A percentile compares a stretch with the other conserved stretches of the same genome.
phyloP scores from a whole-genome alignment of 2,329 filamentous ascomycete species.

The Fusarium avenaceum region DNA sequence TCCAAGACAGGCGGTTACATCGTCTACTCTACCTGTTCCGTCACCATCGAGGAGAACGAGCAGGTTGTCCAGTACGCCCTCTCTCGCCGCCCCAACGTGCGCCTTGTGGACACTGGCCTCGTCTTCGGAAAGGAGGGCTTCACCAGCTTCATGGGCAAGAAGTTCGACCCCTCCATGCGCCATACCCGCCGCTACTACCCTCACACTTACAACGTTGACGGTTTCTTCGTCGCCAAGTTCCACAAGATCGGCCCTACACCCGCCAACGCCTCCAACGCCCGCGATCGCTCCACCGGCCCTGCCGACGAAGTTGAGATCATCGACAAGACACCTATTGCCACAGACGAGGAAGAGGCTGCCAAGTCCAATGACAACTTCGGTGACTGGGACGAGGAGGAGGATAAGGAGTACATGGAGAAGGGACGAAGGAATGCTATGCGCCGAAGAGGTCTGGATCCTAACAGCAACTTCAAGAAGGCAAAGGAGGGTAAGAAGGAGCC shows the following conservation, averaged over 20 bases:
- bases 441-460: slow-evolving; percentile 80
- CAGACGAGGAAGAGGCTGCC: slow-evolving; percentile 56
- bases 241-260: slow-evolving; percentile 89
- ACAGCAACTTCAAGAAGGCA: slow-evolving; percentile 60
- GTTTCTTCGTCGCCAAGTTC: slow-evolving; percentile 98
- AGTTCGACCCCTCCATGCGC: slow-evolving; percentile 87
- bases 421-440: slow-evolving; percentile 81
- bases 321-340: slow-evolving; percentile 77
- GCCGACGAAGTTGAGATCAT: slow-evolving; percentile 61
- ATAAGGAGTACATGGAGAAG: slow-evolving; percentile 77
- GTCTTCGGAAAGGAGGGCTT: slow-evolving; percentile 94
- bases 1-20: slow-evolving; percentile 95
- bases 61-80: slow-evolving; percentile 94
- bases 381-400: slow-evolving; percentile 80
- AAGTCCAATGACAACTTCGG: slow-evolving; percentile 73
- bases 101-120: slow-evolving; percentile 90
- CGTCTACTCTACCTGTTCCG: slow-evolving; percentile 96
- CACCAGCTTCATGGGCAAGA: slow-evolving; percentile 89
- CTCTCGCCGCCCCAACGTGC: slow-evolving; percentile 91
- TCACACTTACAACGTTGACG: slow-evolving; percentile 94
- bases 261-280: slow-evolving; percentile 57
- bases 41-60: slow-evolving; percentile 92
- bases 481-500: slow-evolving; percentile 28
- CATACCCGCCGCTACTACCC: slow-evolving; percentile 90
- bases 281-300: slow-evolving; percentile 51